Evolutionary conservation across 164 flowering plant genomes (phyloP).

Genomic region (Stephania yunnanensis): DNA sequence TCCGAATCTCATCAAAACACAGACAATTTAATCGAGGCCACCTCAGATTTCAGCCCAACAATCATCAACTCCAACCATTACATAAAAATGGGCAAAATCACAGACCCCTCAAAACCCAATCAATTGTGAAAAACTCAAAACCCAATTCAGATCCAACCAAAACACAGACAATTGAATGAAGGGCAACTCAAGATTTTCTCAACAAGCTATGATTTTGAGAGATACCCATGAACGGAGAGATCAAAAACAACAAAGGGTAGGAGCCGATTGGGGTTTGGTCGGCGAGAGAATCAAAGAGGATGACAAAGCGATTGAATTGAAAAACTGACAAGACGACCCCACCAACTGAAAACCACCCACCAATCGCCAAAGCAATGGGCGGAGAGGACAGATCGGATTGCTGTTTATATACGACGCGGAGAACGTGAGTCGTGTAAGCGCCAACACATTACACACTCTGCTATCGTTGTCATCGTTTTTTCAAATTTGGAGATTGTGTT

Average conservation of each 20-base stretch:
- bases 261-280: background rate
- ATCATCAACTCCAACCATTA: background rate
- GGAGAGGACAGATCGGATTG: background rate
- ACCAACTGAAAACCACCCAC: background rate
- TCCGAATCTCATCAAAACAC: background rate
- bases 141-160: too few relatives aligned
- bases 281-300: background rate
- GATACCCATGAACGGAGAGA: background rate
- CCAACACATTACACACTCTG: background rate
- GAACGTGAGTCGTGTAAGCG: background rate
- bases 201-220: background rate
- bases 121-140: too few relatives aligned
- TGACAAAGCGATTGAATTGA: background rate
- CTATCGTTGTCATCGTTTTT: too few relatives aligned
- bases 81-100: too few relatives aligned
- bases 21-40: background rate
- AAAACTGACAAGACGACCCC: background rate
- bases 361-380: conserved; percentile 5
- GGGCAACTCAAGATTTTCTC: too few relatives aligned
- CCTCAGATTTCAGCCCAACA: background rate
- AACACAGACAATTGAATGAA: too few relatives aligned
- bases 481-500: too few relatives aligned
- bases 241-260: background rate
- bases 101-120: too few relatives aligned
- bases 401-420: too few relatives aligned